Base-by-base conservation (phyloP, 2,329 filamentous ascomycete species). In the Fusarium decemcellulare region DNA sequence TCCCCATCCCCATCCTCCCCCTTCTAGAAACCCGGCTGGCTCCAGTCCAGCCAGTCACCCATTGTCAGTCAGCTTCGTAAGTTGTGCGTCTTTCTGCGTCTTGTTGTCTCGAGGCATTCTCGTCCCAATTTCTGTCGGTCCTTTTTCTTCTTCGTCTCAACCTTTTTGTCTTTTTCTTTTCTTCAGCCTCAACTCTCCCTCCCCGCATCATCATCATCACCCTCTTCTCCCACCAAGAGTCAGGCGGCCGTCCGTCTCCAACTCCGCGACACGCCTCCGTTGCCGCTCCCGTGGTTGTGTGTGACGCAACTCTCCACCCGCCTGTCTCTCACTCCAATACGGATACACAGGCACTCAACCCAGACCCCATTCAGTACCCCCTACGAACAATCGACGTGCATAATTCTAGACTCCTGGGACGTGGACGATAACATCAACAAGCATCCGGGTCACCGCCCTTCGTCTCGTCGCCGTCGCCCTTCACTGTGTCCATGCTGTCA, bases 301-400 rank as follows among this genome's bases (percentile, higher is more conserved):
- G 71, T 72, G 64, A 73, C 71, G 69, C 71, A 71, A 71, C 71
- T 32, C 62, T 63, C 50, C 51, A 61, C 57, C 39, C 60, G 44
- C 54, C 36, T 59, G 60, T 61, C 51, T 36, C 36, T 63, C 48
- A 53, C 54, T 30, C 40, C 16, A 30, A 47, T 59, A 56, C 62
- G 50, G 60, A 61, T 34, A 34, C 32, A 12, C 9, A 34, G 65
- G 51, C 63, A 57, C 63, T 39, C 53, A 57, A 42, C 42, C 59
- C 58, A 44, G 46, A 50, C 51, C 60, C 59, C 54, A 61, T 68
- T 59, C 60, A 68, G 68, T 53, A 56, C 57, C 47, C 59, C 58
- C 51, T 72, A 69, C 67, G 67, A 70, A 70, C 64, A 70, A 64
- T 68, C 67, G 68, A 65, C 67, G 54, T 68, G 67, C 67, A 70